phyloP scores from a whole-genome alignment of 1,139 yeast species.

The Sugiyamaella pinicola region DNA sequence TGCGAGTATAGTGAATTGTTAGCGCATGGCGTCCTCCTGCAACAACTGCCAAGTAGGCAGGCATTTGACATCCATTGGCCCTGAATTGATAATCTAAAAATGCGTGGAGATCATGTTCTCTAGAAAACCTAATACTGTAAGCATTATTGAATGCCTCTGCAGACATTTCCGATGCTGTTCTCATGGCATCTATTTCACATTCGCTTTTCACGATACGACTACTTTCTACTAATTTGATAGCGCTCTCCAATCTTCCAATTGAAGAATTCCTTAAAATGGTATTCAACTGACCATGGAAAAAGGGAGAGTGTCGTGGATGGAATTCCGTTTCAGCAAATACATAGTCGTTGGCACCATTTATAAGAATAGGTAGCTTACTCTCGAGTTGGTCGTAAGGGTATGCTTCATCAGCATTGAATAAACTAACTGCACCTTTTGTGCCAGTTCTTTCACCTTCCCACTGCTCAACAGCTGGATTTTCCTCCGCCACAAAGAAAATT shows the following conservation, averaged over 20 bases:
- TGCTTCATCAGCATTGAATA: constrained; percentile 84
- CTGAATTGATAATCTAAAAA: constrained; percentile 81
- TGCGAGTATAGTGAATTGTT: constrained; percentile 87
- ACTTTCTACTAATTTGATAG: constrained; percentile 52
- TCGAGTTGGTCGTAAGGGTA: constrained; percentile 49
- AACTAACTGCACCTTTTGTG: constrained; percentile 72
- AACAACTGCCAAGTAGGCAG: constrained; percentile 94
- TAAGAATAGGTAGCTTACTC: constrained; percentile 27
- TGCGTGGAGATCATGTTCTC: constrained; percentile 80
- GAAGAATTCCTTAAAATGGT: constrained; percentile 22
- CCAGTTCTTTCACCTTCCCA: constrained; percentile 98
- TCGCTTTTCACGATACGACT: constrained; percentile 72
- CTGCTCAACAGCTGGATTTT: constrained; percentile 70
- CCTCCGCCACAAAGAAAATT: constrained; percentile 79
- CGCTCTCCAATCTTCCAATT: constrained; percentile 24
- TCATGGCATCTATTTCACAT: constrained; percentile 75
- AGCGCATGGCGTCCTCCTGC: constrained; percentile 89
- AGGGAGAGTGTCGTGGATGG: constrained; percentile 23
- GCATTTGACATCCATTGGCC: constrained; percentile 82
- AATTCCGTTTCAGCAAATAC: constrained; percentile 39
- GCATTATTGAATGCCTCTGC: constrained; percentile 84
- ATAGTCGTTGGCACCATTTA: constrained; percentile 27
- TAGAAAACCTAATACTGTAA: constrained; percentile 56
- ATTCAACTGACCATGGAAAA: constrained; percentile 21
- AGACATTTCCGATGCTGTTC: constrained; percentile 78